Base-by-base conservation (phyloP, 805 yeast genomes). In the Brettanomyces anomalus region DNA sequence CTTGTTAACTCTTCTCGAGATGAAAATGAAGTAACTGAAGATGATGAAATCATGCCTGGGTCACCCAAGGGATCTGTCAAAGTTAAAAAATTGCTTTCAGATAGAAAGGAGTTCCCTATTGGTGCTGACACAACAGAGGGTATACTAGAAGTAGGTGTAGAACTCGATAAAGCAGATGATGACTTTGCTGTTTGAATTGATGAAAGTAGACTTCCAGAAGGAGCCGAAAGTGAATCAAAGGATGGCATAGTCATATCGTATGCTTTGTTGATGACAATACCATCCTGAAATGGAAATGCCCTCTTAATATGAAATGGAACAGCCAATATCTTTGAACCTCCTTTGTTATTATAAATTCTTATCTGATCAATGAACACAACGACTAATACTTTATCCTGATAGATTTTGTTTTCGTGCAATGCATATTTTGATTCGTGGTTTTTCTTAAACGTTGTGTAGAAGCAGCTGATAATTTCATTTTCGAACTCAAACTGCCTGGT, bases 41-140 rank as follows among this genome's bases (percentile, higher is more conserved):
- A 77, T 0, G 90, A 78, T 1, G 79, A 77, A 4, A 87, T 73
- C 4, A 77, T 65, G 2, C 95, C 87, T 44, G 85, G 70, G 4
- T 85, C 93, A 2, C 77, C 74, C 46, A 82, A 63, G 1, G 95
- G 90, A 55, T 85, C 94, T 1, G 79, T 70, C 45, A 87, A 56
- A 0, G 94, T 78, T 42, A 86, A 66, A 50, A 85, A 82, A 28
- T 60, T 61, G 35, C 56, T 18, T 26, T 43, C 44, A 31, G 47
- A 45, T 18, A 48, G 42, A 2, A 41, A 31, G 13, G 49, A 38
- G 26, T 40, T 42, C 3, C 52, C 42, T 3, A 53, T 30, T 3
- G 54, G 44, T 5, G 50, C 33, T 6, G 34, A 32, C 14, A 37
- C 14, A 24, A 18, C 11, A 7, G 34, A n/a, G 19, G 17, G 31